Evolutionary conservation across 108 stramenopile species (phyloP).

Genomic region (Thalassiosira profunda): DNA sequence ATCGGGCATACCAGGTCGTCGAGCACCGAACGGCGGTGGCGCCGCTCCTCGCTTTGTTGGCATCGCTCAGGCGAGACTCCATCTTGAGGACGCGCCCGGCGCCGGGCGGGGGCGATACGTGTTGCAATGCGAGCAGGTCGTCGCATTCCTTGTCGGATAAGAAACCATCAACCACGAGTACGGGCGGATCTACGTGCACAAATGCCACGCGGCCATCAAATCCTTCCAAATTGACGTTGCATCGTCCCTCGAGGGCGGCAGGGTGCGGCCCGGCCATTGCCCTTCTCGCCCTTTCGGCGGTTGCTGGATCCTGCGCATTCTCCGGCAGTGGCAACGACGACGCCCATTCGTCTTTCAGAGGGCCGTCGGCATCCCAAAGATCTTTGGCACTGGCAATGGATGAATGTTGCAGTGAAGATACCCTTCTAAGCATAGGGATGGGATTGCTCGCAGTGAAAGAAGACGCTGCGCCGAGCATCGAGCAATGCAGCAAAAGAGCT

Average conservation of each 20-base stretch:
- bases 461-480: too few species aligned
- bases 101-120: constrained; percentile 7
- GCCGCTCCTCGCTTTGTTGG: constrained; percentile 1
- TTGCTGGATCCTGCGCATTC: constrained; percentile 7
- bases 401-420: too few species aligned
- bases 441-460: too few species aligned
- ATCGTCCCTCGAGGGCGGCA: constrained; percentile 23
- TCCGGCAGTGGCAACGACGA: constrained; percentile 25
- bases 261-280: constrained; percentile 17
- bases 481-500: too few species aligned
- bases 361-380: constrained; percentile 15
- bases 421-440: too few species aligned
- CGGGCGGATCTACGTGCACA: constrained; percentile 37
- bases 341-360: neutral
- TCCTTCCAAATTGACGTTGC: constrained; percentile 9
- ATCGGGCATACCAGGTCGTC: constrained; percentile 40
- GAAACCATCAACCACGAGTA: constrained; percentile 28
- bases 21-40: neutral
- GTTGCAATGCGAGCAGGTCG: neutral
- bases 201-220: constrained; percentile 4
- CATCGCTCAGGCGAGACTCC: constrained; percentile 13
- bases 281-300: constrained; percentile 6
- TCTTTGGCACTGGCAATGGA: neutral
- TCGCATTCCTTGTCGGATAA: constrained; percentile 23
- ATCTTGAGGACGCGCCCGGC: constrained; percentile 22